Conservation (phyloP, 2,329 filamentous ascomycete species). For the Trichoderma sp. region DNA sequence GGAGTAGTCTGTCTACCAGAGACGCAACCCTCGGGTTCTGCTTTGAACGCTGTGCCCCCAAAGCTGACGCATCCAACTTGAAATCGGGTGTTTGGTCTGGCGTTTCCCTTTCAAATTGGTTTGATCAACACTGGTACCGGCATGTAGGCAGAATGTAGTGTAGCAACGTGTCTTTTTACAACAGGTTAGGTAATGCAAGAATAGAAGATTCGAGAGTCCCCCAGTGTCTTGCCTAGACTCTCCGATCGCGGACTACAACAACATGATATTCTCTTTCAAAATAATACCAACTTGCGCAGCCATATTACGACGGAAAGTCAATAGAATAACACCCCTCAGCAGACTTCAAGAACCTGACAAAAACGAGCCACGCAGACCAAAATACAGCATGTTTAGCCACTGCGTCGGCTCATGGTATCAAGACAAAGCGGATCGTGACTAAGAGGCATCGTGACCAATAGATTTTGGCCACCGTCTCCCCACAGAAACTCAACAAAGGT, state of each 20-base stretch:
- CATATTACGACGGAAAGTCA: not conserved
- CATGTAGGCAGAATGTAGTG: no score
- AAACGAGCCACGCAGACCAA: not conserved
- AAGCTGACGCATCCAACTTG: no score
- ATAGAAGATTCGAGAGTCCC: not conserved
- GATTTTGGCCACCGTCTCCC: not conserved
- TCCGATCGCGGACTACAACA: not conserved
- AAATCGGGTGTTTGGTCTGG: no score
- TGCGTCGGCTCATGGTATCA: not conserved
- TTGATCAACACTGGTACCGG: no score
- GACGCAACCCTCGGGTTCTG: no score
- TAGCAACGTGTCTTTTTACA: not conserved
- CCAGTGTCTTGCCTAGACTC: no score
- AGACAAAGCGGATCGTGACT: not conserved
- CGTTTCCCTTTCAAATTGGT: no score
- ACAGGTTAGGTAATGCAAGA: not conserved
- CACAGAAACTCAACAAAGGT: not conserved
- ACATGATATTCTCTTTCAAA: not conserved
- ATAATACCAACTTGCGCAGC: not conserved
- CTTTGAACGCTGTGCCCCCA: no score
- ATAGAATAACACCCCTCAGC: not conserved
- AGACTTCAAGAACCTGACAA: not conserved
- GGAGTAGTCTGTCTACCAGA: no score
- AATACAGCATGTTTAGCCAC: not conserved
- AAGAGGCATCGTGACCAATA: not conserved